Conservation (phyloP, 306 rosid genomes). For the Ormosia emarginata region DNA sequence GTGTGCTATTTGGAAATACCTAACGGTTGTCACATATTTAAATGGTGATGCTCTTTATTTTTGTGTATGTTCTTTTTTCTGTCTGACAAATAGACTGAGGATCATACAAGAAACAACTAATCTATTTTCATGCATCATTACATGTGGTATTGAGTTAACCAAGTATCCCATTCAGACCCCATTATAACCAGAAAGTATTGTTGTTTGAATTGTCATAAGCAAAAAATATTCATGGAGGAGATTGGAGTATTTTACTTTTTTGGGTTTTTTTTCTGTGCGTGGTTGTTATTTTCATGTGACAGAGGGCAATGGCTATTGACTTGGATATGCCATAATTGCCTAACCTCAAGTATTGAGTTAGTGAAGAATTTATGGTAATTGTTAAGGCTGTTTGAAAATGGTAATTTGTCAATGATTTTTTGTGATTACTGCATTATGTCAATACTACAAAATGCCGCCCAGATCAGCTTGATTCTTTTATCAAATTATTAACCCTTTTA, state of each 20-base stretch:
- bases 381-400: background rate
- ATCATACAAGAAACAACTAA: background rate
- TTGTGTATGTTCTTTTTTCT: background rate
- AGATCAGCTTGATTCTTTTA: background rate
- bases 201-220: background rate
- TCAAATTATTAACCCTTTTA: background rate
- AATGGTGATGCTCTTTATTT: background rate
- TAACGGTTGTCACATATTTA: background rate
- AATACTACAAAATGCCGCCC: background rate
- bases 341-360: background rate
- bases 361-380: conserved; percentile 2
- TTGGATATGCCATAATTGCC: background rate
- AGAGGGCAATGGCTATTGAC: background rate
- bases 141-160: background rate
- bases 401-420: background rate
- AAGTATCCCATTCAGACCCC: background rate
- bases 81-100: background rate
- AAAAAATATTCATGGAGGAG: background rate
- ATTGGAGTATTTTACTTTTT: background rate
- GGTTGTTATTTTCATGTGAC: background rate
- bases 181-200: background rate
- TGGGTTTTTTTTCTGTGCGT: background rate
- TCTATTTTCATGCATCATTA: background rate
- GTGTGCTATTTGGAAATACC: background rate
- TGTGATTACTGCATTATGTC: background rate